These are phyloP conservation scores for Crithidia mellificae DNA, from an alignment of 208 protist species.

Conservation along the genomic window DNA sequence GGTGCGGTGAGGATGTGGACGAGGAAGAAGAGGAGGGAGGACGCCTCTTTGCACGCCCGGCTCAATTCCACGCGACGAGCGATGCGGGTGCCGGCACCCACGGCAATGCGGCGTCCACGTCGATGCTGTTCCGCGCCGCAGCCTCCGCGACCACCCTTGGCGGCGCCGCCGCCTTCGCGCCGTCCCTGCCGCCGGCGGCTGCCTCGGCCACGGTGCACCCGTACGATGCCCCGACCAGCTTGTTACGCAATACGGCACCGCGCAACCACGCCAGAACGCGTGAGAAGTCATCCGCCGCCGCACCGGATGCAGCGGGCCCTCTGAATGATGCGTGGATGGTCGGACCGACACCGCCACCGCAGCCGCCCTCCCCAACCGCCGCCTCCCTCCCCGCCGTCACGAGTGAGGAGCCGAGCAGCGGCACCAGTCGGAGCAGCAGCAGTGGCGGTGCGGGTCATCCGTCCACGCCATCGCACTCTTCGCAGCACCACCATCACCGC, in stretches of 20 bases:
- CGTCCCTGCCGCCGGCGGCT: background rate
- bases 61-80: background rate
- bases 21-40: background rate
- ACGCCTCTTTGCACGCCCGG: background rate
- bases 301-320: background rate
- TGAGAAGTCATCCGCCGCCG: background rate
- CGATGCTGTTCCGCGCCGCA: background rate
- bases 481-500: too few relatives aligned
- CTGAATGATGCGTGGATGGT: conserved; percentile 9
- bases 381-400: background rate
- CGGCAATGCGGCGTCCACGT: background rate
- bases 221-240: background rate
- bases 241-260: background rate
- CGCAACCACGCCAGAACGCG: background rate
- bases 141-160: background rate
- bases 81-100: background rate
- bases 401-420: conserved; percentile 1
- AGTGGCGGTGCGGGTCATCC: too few relatives aligned
- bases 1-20: background rate
- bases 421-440: conserved; percentile 10
- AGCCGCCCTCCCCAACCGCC: background rate
- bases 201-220: conserved; percentile 8
- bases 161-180: background rate
- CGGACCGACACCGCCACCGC: background rate
- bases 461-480: too few relatives aligned